Base-by-base conservation (phyloP, 1,139 yeast species). In the Blastobotrys ciferrii region DNA sequence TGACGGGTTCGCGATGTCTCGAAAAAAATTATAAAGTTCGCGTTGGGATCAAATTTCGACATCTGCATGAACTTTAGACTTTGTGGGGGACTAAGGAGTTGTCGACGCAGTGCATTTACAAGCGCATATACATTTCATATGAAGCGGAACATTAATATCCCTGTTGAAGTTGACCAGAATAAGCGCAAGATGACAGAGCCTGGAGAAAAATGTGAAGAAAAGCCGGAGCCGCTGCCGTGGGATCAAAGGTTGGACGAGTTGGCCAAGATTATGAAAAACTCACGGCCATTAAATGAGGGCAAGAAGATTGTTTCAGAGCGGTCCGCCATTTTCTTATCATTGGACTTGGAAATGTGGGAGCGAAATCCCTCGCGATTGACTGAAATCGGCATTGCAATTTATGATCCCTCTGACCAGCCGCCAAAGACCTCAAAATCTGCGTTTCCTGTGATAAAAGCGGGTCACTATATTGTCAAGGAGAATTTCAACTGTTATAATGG, bases 321-420 rank as follows among this genome's bases (percentile, higher is more conserved):
- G 12, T 45, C 40, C 9, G 43, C 49, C 60, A 44, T 55, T 6
- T 54, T 54, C 35, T 47, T 59, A 4, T 74, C 82, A 17, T 65
- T 85, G 17, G 92, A 85, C 62, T 71, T 83, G 9, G 92, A 85
- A 62, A 84, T 85, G 3, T 82, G 72, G 70, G 94, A 85, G 58
- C 59, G 66, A 19, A 64, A 74, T 51, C 69, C 66, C 7, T 58
- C 67, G 14, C 53, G 67, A 9, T 70, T 84, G 18, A 83, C 87
- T 0, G 94, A 85, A 61, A 75, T 84, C 43, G 94, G 94, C 2
- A 66, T 85, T 2, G 72, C 86, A 2, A 75, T 84, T 4, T 84
- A 78, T 61, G 87, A 83, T 54, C 91, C 92, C 4, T 58, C 37
- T 20, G 36, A 9, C 23, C 45, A 45, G n/a, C 25, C 18, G 7